Percentiles rank a stretch among this genome's conserved stretches.
phyloP scores from a whole-genome alignment of 768 basidiomycete species.

The Tulasnella sp. region DNA sequence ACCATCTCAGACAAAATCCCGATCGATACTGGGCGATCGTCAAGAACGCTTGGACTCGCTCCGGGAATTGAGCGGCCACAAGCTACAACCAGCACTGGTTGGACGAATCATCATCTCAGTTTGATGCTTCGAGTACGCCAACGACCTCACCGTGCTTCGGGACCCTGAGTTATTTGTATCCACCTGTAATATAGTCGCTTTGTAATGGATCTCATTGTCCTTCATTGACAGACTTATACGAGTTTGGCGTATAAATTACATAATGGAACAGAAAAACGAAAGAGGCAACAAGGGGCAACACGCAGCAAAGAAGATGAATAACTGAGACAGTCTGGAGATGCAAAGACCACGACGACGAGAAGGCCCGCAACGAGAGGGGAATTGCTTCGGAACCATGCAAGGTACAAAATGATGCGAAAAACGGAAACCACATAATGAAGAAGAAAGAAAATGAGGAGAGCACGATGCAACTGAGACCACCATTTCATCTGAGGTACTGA shows the following conservation, averaged over 20 bases:
- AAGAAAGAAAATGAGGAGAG: not conserved
- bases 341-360: not conserved
- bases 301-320: not conserved
- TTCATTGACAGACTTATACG: not conserved
- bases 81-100: not conserved
- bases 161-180: not conserved
- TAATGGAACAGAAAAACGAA: not conserved
- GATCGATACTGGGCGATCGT: conserved; percentile 31
- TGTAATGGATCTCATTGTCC: conserved; percentile 1
- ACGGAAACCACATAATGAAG: not conserved
- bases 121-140: not conserved
- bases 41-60: conserved; percentile 27
- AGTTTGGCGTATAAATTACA: conserved; percentile 5
- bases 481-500: conserved; percentile 8
- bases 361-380: not conserved
- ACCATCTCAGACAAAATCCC: conserved; percentile 28
- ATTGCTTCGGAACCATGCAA: not conserved
- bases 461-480: not conserved
- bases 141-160: not conserved
- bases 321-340: not conserved
- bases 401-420: not conserved
- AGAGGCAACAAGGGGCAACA: not conserved
- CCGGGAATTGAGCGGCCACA: not conserved
- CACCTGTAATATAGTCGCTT: not conserved
- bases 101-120: not conserved